Conservation (phyloP, 2,329 filamentous ascomycete genomes). For the Fusarium longipes region DNA sequence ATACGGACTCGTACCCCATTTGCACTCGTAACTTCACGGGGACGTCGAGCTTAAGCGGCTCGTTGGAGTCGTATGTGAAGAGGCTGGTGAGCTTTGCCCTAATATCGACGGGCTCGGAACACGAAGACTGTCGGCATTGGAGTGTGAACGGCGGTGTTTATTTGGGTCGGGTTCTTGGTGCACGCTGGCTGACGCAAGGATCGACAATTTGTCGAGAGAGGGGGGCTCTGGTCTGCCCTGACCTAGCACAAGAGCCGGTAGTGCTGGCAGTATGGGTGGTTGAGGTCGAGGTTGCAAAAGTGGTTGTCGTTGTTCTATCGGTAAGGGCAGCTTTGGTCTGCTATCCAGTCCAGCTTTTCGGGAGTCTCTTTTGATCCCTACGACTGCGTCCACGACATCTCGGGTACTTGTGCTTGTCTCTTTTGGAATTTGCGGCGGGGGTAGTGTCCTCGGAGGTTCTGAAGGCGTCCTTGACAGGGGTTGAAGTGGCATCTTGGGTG, state of each 20-base stretch:
- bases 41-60: constrained; percentile 41
- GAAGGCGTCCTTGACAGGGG: constrained; percentile 39
- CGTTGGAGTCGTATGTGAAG: constrained; percentile 38
- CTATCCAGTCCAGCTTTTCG: constrained; percentile 19
- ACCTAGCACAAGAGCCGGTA: constrained; percentile 44
- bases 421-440: constrained; percentile 16
- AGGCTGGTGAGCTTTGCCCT: constrained; percentile 39
- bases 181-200: constrained; percentile 53
- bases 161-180: constrained; percentile 45
- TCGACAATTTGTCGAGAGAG: constrained; percentile 52
- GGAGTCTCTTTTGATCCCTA: constrained; percentile 44
- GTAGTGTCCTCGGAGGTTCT: constrained; percentile 29
- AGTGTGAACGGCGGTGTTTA: constrained; percentile 38
- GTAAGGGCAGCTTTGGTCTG: constrained; percentile 17
- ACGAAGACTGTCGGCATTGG: constrained; percentile 40
- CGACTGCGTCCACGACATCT: constrained; percentile 45
- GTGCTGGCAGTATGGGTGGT: constrained; percentile 28
- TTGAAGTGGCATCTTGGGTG: constrained; percentile 39
- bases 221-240: constrained; percentile 38
- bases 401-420: constrained; percentile 41
- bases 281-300: constrained; percentile 41
- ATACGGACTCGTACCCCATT: constrained; percentile 34
- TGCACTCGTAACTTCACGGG: constrained; percentile 40
- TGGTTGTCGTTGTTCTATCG: constrained; percentile 37
- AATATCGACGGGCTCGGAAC: constrained; percentile 39